Evolutionary conservation across 495 filamentous ascomycete genomes (phyloP), one percentile per base, ranked within the genome.

Genomic region (Trichoderma virens): DNA sequence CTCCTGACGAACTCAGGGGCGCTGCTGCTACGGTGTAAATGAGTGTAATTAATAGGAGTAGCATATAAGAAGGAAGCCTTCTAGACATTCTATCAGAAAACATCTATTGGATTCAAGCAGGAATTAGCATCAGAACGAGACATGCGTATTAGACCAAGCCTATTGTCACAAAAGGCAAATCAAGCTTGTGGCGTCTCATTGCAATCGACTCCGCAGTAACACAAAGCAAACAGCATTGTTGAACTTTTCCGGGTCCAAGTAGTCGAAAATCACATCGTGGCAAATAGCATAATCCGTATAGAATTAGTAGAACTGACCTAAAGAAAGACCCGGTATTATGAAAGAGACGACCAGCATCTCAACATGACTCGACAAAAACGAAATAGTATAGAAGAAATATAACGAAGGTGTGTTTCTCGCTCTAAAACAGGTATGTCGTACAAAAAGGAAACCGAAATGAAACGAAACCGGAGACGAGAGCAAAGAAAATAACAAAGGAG

Each of bases 51-150:
- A 70, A 69, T 32, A 71, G 73, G 72, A 73, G 77, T 76, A 73
- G 68, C 67, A 73, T 70, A 63, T 76, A 67, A 54, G 65, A 65
- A 65, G 71, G 67, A 67, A 73, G 72, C 73, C 65, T 69, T 67
- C 71, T 67, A 72, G 78, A 76, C 79, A 80, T 79, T 69, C 74
- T 80, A 74, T 70, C 66, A 61, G 67, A 65, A 62, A 70, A 71
- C 75, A 75, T 78, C 77, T 80, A 71, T 5, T 25, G 23, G 45
- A 60, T n/a, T n/a, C n/a, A n/a, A n/a, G n/a, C n/a, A n/a, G n/a
- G 27, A 61, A 56, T 65, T 32, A 62, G 39, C 51, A 51, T 32
- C 11, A 30, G 25, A 28, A 27, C 47, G 13, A 61, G 61, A 63
- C 59, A 3, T 20, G 14, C 13, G 34, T 35, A 13, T 7, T 6